Evolutionary conservation across 768 basidiomycete genomes (phyloP).

Genomic region (Serendipita vermifera): DNA sequence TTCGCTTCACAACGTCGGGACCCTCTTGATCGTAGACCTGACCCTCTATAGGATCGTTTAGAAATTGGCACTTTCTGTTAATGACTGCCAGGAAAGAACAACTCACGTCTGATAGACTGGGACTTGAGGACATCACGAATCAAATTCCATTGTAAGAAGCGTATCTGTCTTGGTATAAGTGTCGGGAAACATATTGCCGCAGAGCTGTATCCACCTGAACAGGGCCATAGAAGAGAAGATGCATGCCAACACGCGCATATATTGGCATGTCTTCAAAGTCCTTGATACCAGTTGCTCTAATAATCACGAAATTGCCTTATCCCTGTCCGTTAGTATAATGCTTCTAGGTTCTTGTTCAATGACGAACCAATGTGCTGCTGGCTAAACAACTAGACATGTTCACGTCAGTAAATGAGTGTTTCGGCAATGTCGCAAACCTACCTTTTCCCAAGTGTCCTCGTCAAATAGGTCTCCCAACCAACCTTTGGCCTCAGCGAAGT

Average conservation of each 20-base stretch:
- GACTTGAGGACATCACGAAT: slow-evolving; percentile 41
- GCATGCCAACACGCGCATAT: slow-evolving; percentile 59
- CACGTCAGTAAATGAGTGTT: too few species aligned
- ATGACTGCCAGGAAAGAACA: background rate
- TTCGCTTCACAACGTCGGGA: slow-evolving; percentile 37
- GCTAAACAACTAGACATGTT: too few species aligned
- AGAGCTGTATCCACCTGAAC: slow-evolving; percentile 28
- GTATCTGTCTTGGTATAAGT: slow-evolving; percentile 7
- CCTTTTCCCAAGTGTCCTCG: slow-evolving; percentile 22
- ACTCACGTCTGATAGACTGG: slow-evolving; percentile 34
- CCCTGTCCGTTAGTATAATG: too few species aligned
- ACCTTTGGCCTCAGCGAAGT: background rate
- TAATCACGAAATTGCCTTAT: slow-evolving; percentile 14
- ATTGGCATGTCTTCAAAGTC: slow-evolving; percentile 68
- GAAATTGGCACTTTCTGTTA: background rate
- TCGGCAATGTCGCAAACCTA: slow-evolving; percentile 11
- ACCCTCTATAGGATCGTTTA: background rate
- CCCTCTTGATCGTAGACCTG: background rate
- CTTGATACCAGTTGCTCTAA: slow-evolving; percentile 29
- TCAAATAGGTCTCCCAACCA: slow-evolving; percentile 10
- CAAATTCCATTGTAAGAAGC: slow-evolving; percentile 32
- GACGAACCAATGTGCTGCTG: background rate
- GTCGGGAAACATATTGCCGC: background rate
- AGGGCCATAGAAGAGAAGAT: slow-evolving; percentile 53
- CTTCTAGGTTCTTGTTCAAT: too few species aligned